phyloP scores from a whole-genome alignment of 2,329 filamentous ascomycete species.

The Sarocladium kiliense region DNA sequence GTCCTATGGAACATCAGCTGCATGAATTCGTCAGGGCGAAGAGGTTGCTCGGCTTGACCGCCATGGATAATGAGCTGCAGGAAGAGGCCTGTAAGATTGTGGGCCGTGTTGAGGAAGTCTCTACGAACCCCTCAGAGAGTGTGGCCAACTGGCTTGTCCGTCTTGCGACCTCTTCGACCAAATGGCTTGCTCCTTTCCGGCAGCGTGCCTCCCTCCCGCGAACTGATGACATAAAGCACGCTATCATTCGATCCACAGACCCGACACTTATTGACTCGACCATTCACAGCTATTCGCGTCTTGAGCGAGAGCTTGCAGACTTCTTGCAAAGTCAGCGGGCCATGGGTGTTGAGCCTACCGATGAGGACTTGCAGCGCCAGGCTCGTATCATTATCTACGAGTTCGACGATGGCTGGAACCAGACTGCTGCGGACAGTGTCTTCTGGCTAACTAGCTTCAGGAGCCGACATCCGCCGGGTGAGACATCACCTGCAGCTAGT shows the following conservation, averaged over 20 bases:
- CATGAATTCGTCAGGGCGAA: conserved; percentile 48
- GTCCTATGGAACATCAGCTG: conserved; percentile 50
- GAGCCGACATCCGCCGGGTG: conserved; percentile 32
- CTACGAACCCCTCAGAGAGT: conserved; percentile 41
- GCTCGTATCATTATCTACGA: conserved; percentile 59
- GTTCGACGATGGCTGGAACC: conserved; percentile 58
- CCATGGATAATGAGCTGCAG: conserved; percentile 56
- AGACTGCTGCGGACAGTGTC: conserved; percentile 54
- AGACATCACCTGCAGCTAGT: conserved; percentile 1
- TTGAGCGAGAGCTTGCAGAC: conserved; percentile 51
- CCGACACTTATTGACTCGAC: conserved; percentile 53
- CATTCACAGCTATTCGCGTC: conserved; percentile 51
- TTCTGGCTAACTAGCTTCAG: conserved; percentile 51
- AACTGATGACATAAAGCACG: conserved; percentile 48
- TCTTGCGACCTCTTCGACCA: conserved; percentile 40
- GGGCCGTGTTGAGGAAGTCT: conserved; percentile 49
- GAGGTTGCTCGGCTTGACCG: conserved; percentile 50
- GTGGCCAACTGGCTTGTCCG: conserved; percentile 53
- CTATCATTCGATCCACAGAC: conserved; percentile 45
- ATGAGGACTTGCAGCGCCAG: conserved; percentile 50
- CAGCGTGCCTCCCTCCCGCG: conserved; percentile 52
- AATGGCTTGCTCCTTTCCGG: conserved; percentile 53
- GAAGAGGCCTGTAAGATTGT: conserved; percentile 54
- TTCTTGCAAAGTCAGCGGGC: conserved; percentile 42
- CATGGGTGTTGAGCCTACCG: conserved; percentile 42